These are phyloP conservation scores for Crithidia sp. DNA, from an alignment of 208 protist species.

Conservation along the genomic window DNA sequence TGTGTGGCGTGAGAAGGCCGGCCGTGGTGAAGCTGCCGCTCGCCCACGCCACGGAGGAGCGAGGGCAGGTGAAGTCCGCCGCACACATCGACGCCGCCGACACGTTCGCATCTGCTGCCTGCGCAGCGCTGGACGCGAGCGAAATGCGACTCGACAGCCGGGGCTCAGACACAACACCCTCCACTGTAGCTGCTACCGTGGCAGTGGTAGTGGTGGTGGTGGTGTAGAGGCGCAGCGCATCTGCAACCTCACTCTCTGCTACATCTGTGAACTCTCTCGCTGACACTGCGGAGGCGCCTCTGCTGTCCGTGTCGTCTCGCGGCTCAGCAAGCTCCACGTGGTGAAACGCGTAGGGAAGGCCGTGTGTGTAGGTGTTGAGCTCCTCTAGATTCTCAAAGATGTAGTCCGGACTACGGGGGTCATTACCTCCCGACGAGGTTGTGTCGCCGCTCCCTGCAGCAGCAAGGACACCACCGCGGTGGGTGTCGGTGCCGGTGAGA, in stretches of 20 bases:
- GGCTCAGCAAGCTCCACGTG: not conserved
- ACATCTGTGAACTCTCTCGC: not conserved
- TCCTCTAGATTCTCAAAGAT: conserved; percentile 24
- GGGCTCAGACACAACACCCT: too few relatives aligned
- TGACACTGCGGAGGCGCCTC: not conserved
- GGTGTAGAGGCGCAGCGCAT: not conserved
- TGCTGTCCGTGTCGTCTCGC: not conserved
- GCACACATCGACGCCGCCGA: conserved; percentile 41
- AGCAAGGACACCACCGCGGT: too few relatives aligned
- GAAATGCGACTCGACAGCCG: not conserved
- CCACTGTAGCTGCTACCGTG: too few relatives aligned
- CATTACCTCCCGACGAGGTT: too few relatives aligned
- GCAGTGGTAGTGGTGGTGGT: not conserved
- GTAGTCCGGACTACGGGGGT: not conserved
- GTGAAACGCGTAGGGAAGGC: conserved; percentile 20
- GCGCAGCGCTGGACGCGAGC: not conserved
- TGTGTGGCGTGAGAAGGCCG: conserved; percentile 69
- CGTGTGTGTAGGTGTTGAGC: conserved; percentile 9
- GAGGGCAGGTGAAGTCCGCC: conserved; percentile 64
- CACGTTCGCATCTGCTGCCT: not conserved
- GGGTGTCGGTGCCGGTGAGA: too few relatives aligned
- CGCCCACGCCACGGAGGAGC: conserved; percentile 80
- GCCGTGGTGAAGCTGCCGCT: conserved; percentile 70
- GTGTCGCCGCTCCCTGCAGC: too few relatives aligned
- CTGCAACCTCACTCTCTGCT: not conserved